Evolutionary conservation across 139 green algal genomes (phyloP), one percentile per base, ranked within the genome.

Genomic region (Picochlorum costavermella): DNA sequence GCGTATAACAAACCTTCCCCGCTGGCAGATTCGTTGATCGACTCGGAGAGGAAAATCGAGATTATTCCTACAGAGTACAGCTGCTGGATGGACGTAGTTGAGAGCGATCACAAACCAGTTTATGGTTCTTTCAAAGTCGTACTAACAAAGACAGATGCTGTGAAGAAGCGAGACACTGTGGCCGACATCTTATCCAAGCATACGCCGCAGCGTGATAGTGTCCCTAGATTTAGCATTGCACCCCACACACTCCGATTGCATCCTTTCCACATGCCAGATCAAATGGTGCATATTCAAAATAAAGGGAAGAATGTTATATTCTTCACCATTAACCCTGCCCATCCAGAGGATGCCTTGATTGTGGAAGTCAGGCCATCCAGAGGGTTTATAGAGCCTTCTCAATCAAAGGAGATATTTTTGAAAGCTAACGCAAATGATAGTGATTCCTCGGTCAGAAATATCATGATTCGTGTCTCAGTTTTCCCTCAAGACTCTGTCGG

Each of bases 91-190:
- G 75, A 91, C 33, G 80, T 95, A 10, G 71, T 67, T n/a, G 90
- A 95, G 48, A 90, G 75, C 3, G 92, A 97, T 78, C 90, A 96
- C 83, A 94, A 92, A 78, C 91, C 91, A 8, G 89, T 96, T 31
- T 70, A 55, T 33, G 49, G 45, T 26, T 16, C 26, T 20, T 53
- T 71, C 28, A 16, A 71, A 16, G 50, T 67, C n/a, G 53, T 57
- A 46, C 56, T 84, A 29, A 75, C 77, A 28, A 63, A 78, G 46
- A 74, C 63, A 14, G 50, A 74, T 43, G 59, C 71, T n/a, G 48
- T 53, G 25, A 73, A 69, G 50, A 67, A 68, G 61, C 59, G 69
- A 16, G 37, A 20, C 13, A 45, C 75, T 40, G 60, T 62, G 65
- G 61, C 57, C 25, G 55, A 65, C 16, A 59, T 82, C 17, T 56